These are phyloP conservation scores for Solanum corneliomulleri DNA, from an alignment of 257 asterid genomes.

Conservation along the genomic window DNA sequence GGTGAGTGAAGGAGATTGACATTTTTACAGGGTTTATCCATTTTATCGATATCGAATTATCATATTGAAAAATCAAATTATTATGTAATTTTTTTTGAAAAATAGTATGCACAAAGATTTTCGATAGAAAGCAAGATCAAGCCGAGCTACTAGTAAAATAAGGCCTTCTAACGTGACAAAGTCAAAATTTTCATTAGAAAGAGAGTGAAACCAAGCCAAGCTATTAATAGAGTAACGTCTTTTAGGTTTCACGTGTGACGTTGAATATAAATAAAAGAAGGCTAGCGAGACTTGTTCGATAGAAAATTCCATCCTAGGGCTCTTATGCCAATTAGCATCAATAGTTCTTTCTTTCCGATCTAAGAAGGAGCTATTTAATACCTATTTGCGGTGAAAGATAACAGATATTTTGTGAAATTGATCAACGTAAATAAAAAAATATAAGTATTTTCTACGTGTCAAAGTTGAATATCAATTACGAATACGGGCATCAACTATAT, in stretches of 20 bases:
- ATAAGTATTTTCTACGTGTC: too few relatives aligned
- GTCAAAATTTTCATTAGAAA: rapidly evolving
- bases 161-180: rapidly evolving
- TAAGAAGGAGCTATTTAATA: too few relatives aligned
- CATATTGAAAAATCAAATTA: too few relatives aligned
- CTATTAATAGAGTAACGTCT: too few relatives aligned
- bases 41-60: neutral
- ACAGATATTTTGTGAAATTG: too few relatives aligned
- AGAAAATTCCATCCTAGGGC: neutral
- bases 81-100: neutral
- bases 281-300: neutral
- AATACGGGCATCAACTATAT: too few relatives aligned
- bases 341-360: neutral
- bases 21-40: neutral
- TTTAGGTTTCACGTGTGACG: neutral
- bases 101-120: neutral
- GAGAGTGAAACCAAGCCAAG: neutral
- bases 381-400: too few relatives aligned
- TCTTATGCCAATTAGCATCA: neutral
- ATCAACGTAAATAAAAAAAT: too few relatives aligned
- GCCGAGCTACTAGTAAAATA: neutral
- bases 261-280: neutral
- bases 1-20: neutral
- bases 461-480: too few relatives aligned
- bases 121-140: neutral